Conservation (phyloP, 495 filamentous ascomycete species). For the Cenococcum geophilum region DNA sequence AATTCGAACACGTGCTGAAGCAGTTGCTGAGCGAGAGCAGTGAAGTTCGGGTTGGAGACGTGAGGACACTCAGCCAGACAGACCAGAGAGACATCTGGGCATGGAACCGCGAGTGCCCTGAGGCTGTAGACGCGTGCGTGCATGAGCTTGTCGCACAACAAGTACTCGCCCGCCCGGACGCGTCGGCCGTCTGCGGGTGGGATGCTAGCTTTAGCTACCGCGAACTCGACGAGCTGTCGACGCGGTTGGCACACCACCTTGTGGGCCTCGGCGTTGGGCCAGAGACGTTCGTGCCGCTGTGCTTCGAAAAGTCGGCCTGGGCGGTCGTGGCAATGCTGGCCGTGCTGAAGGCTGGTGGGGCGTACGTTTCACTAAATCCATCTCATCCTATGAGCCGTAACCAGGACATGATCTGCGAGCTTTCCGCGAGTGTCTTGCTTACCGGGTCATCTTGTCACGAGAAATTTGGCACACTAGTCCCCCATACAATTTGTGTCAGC, state of each 20-base stretch:
- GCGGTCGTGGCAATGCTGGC: conserved; percentile 22
- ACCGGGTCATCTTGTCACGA: too few relatives aligned
- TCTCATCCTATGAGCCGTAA: conserved; percentile 19
- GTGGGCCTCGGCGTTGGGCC: conserved; percentile 34
- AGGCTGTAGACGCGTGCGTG: too few relatives aligned
- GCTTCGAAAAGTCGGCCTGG: conserved; percentile 28
- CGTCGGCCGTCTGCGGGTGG: too few relatives aligned
- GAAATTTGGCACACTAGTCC: too few relatives aligned
- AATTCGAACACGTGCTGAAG: too few relatives aligned
- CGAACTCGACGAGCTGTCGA: conserved; percentile 37
- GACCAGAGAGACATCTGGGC: conserved; percentile 16
- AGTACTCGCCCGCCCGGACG: too few relatives aligned
- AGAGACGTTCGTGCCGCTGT: conserved; percentile 30
- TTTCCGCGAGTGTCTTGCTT: neutral
- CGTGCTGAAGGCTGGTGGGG: conserved; percentile 28
- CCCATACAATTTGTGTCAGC: too few relatives aligned
- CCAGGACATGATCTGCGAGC: conserved; percentile 21
- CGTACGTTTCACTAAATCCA: conserved; percentile 28
- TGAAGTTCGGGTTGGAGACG: conserved; percentile 23
- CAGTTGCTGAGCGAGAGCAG: too few relatives aligned
- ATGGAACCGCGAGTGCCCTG: too few relatives aligned
- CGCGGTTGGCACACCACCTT: conserved; percentile 36
- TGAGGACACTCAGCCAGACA: conserved; percentile 13
- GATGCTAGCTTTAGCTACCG: too few relatives aligned
- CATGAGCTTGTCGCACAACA: too few relatives aligned